phyloP scores from a whole-genome alignment of 768 basidiomycete genomes.

The Pisolithus albus region DNA sequence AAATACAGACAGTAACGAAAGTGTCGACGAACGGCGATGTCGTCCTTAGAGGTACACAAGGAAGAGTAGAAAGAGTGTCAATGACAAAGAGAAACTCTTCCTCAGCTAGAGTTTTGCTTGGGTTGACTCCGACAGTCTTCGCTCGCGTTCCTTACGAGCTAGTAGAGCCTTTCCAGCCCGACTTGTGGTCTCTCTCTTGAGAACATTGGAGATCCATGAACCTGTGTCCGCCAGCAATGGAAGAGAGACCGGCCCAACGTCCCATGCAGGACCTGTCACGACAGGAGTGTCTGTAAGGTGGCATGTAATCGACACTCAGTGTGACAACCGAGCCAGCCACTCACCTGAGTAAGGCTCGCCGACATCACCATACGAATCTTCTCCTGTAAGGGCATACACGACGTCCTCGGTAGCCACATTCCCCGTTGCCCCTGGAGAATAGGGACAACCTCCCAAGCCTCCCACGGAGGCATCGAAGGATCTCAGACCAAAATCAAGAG shows the following conservation, averaged over 20 bases:
- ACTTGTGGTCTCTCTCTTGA: slow-evolving; percentile 67
- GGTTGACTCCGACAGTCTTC: slow-evolving; percentile 13
- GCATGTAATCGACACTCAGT: background rate
- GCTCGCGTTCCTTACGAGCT: slow-evolving; percentile 40
- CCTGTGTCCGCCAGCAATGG: slow-evolving; percentile 70
- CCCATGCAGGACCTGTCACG: slow-evolving; percentile 14
- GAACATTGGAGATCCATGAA: slow-evolving; percentile 68
- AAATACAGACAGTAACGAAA: background rate
- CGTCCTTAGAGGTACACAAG: no score
- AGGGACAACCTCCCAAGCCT: slow-evolving; percentile 92
- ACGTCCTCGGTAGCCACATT: slow-evolving; percentile 94
- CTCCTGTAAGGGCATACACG: slow-evolving; percentile 67
- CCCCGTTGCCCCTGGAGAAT: slow-evolving; percentile 92
- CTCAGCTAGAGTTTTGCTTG: slow-evolving; percentile 7
- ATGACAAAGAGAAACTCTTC: background rate
- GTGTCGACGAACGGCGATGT: background rate
- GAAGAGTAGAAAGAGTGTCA: no score
- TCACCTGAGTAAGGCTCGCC: slow-evolving; percentile 28
- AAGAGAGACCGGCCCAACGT: slow-evolving; percentile 45
- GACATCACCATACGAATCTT: slow-evolving; percentile 48
- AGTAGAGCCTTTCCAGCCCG: slow-evolving; percentile 68
- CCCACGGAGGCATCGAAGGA: slow-evolving; percentile 82
- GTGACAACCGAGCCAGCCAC: background rate
- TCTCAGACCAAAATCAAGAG: slow-evolving; percentile 66
- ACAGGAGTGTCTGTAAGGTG: background rate